These are phyloP conservation scores for Delitschia confertaspora DNA, from an alignment of 495 filamentous ascomycete genomes.

Conservation along the genomic window DNA sequence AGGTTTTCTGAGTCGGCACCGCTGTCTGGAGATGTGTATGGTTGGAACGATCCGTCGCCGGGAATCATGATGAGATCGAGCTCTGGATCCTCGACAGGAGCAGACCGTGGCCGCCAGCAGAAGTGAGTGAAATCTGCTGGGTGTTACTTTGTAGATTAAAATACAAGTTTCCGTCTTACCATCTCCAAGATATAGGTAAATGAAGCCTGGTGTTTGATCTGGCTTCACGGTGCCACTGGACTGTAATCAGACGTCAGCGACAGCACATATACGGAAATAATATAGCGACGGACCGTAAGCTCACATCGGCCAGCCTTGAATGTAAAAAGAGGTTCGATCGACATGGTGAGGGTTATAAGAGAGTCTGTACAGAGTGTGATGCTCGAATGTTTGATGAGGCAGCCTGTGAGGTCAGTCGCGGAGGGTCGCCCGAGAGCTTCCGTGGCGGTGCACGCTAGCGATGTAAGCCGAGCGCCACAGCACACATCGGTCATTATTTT, in stretches of 20 bases:
- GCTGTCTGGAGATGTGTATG: constrained; percentile 46
- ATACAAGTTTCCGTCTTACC: constrained; percentile 41
- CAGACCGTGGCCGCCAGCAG: constrained; percentile 76
- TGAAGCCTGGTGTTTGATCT: constrained; percentile 65
- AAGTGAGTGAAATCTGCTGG: constrained; percentile 77
- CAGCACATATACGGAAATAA: constrained; percentile 6
- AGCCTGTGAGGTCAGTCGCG: constrained; percentile 2
- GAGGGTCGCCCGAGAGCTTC: neutral
- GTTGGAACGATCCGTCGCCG: constrained; percentile 73
- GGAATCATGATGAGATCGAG: constrained; percentile 85
- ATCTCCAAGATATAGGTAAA: constrained; percentile 92
- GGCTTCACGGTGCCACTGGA: constrained; percentile 52
- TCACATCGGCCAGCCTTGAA: constrained; percentile 96
- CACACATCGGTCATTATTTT: neutral
- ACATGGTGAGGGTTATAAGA: constrained; percentile 46
- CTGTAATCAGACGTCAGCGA: constrained; percentile 13
- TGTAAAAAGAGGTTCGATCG: constrained; percentile 69
- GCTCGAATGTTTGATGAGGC: constrained; percentile 14
- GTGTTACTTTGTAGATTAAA: neutral
- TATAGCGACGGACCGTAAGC: constrained; percentile 50
- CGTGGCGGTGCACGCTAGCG: neutral
- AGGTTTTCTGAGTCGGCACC: constrained; percentile 42
- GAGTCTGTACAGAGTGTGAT: neutral
- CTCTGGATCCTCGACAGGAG: constrained; percentile 57
- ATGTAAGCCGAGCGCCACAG: neutral